A percentile compares a stretch with the other conserved stretches of the same genome.
Evolutionary conservation across 495 filamentous ascomycete species (phyloP).

Genomic region (Bacidia rubella): DNA sequence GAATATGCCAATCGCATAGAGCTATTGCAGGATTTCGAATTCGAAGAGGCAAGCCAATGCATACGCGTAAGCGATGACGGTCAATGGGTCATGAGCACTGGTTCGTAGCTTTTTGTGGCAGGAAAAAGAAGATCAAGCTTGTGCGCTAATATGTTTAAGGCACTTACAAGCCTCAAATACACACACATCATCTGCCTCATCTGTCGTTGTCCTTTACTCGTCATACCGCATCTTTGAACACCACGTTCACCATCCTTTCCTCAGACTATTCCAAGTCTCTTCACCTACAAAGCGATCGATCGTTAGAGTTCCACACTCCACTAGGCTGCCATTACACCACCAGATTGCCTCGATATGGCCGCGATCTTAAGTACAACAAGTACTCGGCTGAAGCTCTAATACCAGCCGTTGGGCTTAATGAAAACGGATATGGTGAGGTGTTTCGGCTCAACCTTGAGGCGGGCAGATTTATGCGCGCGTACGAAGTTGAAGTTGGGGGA

Average conservation of each 20-base stretch:
- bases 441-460: conserved; percentile 83
- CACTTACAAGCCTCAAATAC: conserved; percentile 92
- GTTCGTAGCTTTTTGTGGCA: conserved; percentile 31
- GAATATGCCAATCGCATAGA: conserved; percentile 91
- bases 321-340: conserved; percentile 77
- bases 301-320: conserved; percentile 87
- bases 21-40: conserved; percentile 93
- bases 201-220: conserved; percentile 83
- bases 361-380: conserved; percentile 75
- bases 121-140: background rate
- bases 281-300: conserved; percentile 83
- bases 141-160: conserved; percentile 27
- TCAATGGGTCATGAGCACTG: conserved; percentile 96
- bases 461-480: conserved; percentile 76
- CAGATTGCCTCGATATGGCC: conserved; percentile 79
- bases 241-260: conserved; percentile 84
- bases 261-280: conserved; percentile 89
- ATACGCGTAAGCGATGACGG: conserved; percentile 89
- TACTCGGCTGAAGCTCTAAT: conserved; percentile 78
- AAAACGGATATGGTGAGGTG: conserved; percentile 76
- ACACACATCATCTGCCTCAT: conserved; percentile 86
- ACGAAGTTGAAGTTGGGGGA: conserved; percentile 72
- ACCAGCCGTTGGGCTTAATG: conserved; percentile 75
- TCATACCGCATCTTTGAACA: conserved; percentile 87
- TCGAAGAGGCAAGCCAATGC: conserved; percentile 93